phyloP scores from a whole-genome alignment of 768 basidiomycete genomes.

The Russula sp. region DNA sequence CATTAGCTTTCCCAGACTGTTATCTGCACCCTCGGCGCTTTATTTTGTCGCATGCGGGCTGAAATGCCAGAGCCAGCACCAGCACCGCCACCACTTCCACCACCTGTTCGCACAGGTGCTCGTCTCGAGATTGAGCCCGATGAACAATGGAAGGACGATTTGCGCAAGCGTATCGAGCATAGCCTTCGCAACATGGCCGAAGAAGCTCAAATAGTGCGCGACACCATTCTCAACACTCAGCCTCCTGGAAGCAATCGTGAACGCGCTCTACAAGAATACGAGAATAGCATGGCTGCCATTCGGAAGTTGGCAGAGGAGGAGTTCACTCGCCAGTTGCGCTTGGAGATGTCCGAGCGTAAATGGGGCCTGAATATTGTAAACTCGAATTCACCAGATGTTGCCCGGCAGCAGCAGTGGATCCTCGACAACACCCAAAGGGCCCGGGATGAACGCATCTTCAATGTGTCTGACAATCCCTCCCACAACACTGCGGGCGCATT shows the following conservation, averaged over 20 bases:
- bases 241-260: slow-evolving; percentile 8
- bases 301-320: slow-evolving; percentile 19
- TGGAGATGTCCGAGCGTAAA: slow-evolving; percentile 22
- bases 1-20: neutral
- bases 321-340: slow-evolving; percentile 14
- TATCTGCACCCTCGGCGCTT: slow-evolving; percentile 19
- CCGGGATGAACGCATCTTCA: neutral
- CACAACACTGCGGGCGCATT: neutral
- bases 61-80: slow-evolving; percentile 18
- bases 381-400: slow-evolving; percentile 21
- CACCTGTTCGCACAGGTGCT: slow-evolving; percentile 14
- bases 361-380: slow-evolving; percentile 17
- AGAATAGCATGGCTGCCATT: slow-evolving; percentile 20
- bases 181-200: slow-evolving; percentile 17
- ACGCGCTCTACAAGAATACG: slow-evolving; percentile 7
- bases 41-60: slow-evolving; percentile 4
- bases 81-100: slow-evolving; percentile 16
- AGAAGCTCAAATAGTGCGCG: slow-evolving; percentile 13
- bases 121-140: slow-evolving; percentile 16
- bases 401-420: slow-evolving; percentile 23
- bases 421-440: slow-evolving; percentile 19
- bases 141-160: slow-evolving; percentile 21
- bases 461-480: neutral
- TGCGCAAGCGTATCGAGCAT: slow-evolving; percentile 19
- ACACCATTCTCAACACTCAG: slow-evolving; percentile 5